These are phyloP conservation scores for Komagataella pseudopastoris DNA, from an alignment of 805 yeast species.

Conservation along the genomic window DNA sequence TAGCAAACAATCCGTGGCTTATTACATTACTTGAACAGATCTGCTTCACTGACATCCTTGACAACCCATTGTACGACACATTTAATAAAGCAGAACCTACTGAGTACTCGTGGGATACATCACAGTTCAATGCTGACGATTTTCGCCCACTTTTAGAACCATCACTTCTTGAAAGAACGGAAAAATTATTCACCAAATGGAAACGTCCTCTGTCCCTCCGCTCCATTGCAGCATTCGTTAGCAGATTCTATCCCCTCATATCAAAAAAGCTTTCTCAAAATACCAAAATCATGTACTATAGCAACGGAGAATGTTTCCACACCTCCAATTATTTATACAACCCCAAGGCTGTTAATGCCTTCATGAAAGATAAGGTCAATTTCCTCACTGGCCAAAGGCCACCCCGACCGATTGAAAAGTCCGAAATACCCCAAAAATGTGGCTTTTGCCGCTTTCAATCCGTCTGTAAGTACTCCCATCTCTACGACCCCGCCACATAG, in stretches of 20 bases:
- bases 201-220: not conserved
- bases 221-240: not conserved
- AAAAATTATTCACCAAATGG: not conserved
- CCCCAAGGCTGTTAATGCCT: not conserved
- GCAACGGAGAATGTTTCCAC: not conserved
- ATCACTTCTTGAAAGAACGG: constrained; percentile 1
- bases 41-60: not conserved
- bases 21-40: not conserved
- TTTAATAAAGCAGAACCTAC: not conserved
- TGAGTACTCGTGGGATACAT: not conserved
- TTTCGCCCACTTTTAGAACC: constrained; percentile 1
- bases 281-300: not conserved
- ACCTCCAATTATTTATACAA: not conserved
- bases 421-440: not conserved
- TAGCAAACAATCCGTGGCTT: constrained; percentile 22
- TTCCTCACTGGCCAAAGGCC: not conserved
- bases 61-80: not conserved
- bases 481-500: not conserved
- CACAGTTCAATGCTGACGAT: not conserved
- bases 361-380: not conserved
- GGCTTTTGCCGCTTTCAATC: not conserved
- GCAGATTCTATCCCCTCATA: not conserved
- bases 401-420: not conserved
- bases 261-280: not conserved
- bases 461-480: not conserved